Evolutionary conservation across 495 filamentous ascomycete genomes (phyloP).

Genomic region (Cercophora scortea): DNA sequence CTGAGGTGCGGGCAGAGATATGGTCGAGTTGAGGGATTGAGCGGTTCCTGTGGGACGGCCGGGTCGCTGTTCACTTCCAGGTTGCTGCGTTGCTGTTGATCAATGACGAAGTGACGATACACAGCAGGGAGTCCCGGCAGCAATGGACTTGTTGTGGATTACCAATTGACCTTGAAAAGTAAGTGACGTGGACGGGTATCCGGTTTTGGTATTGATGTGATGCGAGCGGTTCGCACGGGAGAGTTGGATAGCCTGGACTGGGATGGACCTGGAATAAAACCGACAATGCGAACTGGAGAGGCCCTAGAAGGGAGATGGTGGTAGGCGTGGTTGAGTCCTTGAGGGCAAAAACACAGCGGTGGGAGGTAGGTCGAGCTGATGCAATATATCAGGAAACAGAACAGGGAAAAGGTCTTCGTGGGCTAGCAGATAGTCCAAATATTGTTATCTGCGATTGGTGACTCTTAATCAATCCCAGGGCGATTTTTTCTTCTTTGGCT

Average conservation of each 20-base stretch:
- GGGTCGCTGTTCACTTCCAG: background rate
- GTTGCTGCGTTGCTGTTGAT: background rate
- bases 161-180: background rate
- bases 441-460: background rate
- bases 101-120: conserved; percentile 3
- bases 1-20: too few species aligned
- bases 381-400: background rate
- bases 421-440: too few species aligned
- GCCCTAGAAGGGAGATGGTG: too few species aligned
- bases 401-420: background rate
- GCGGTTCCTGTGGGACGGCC: background rate
- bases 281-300: too few species aligned
- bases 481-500: background rate
- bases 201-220: too few species aligned
- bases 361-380: conserved; percentile 1
- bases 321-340: too few species aligned
- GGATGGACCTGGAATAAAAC: too few species aligned
- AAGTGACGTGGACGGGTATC: too few species aligned
- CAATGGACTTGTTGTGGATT: background rate
- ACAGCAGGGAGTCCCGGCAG: background rate
- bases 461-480: background rate
- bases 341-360: background rate
- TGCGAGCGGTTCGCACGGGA: too few species aligned
- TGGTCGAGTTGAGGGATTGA: background rate
- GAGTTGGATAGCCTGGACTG: too few species aligned